These are phyloP conservation scores for Tolypocladium nubicola DNA, from an alignment of 2,329 filamentous ascomycete species.

Conservation along the genomic window DNA sequence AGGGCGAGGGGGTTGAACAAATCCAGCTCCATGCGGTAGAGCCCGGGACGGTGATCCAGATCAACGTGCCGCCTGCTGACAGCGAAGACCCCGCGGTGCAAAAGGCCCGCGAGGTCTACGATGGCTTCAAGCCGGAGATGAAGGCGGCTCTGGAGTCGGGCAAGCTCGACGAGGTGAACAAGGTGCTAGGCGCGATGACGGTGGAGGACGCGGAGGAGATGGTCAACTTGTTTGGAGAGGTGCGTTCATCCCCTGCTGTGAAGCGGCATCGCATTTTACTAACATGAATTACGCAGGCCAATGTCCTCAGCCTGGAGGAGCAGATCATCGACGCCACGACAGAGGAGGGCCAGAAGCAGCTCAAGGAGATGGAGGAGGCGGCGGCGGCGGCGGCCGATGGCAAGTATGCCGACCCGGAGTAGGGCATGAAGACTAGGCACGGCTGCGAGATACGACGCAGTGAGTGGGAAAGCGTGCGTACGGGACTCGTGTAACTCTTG, in stretches of 20 bases:
- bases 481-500: background rate
- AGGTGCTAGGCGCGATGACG: conserved; percentile 71
- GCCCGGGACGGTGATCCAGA: conserved; percentile 84
- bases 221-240: conserved; percentile 67
- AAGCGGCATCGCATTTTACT: background rate
- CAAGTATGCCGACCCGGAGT: conserved; percentile 27
- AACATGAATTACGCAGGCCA: conserved; percentile 39
- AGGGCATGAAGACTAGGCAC: conserved; percentile 2
- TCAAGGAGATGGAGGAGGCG: conserved; percentile 61
- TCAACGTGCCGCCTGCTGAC: conserved; percentile 62
- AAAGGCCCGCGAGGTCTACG: conserved; percentile 64
- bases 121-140: conserved; percentile 72
- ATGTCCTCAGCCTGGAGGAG: conserved; percentile 83
- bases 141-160: conserved; percentile 77
- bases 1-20: conserved; percentile 66
- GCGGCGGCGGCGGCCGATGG: conserved; percentile 21
- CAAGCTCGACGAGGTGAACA: conserved; percentile 54
- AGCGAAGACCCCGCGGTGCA: conserved; percentile 56
- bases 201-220: conserved; percentile 81
- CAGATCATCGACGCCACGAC: conserved; percentile 94
- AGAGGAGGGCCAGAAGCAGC: conserved; percentile 66
- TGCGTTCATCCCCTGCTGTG: conserved; percentile 13
- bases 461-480: background rate
- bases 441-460: background rate
- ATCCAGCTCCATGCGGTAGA: conserved; percentile 97